A percentile compares a stretch with the other conserved stretches of the same genome.
These are phyloP conservation scores for Exophiala lecanii-corni DNA, from an alignment of 2,329 filamentous ascomycete genomes.

Conservation along the genomic window DNA sequence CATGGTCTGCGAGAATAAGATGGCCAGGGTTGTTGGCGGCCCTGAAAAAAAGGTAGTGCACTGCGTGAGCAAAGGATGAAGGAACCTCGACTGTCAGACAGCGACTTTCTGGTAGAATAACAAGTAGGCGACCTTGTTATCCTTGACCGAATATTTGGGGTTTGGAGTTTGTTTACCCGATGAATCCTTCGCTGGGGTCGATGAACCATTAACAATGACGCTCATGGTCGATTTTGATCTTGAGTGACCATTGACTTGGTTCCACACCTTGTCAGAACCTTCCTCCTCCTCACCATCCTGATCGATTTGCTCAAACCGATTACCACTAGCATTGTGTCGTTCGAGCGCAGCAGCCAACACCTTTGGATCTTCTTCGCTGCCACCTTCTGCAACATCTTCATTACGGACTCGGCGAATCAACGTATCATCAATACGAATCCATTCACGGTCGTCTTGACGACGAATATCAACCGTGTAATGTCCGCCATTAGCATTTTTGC, in stretches of 20 bases:
- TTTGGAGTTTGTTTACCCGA: constrained; percentile 55
- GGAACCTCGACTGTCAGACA: background rate
- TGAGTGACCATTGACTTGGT: constrained; percentile 69
- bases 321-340: constrained; percentile 57
- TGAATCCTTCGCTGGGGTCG: constrained; percentile 49
- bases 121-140: constrained; percentile 96
- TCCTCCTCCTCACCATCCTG: constrained; percentile 61
- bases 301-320: constrained; percentile 67
- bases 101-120: constrained; percentile 75
- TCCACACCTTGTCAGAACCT: constrained; percentile 66
- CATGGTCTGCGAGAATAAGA: too few relatives aligned
- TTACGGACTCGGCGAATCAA: constrained; percentile 76
- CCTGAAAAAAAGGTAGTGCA: background rate
- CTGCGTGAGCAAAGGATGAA: background rate
- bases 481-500: constrained; percentile 90
- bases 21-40: too few relatives aligned
- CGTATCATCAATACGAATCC: constrained; percentile 95
- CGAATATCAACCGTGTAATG: constrained; percentile 98
- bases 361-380: constrained; percentile 73
- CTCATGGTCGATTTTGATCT: constrained; percentile 64
- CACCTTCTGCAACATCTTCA: constrained; percentile 84
- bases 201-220: constrained; percentile 56
- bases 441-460: constrained; percentile 89
- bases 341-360: constrained; percentile 62
- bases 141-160: constrained; percentile 61